Evolutionary conservation across 2,329 filamentous ascomycete species (phyloP).

Genomic region (Thielaviopsis ethacetica): DNA sequence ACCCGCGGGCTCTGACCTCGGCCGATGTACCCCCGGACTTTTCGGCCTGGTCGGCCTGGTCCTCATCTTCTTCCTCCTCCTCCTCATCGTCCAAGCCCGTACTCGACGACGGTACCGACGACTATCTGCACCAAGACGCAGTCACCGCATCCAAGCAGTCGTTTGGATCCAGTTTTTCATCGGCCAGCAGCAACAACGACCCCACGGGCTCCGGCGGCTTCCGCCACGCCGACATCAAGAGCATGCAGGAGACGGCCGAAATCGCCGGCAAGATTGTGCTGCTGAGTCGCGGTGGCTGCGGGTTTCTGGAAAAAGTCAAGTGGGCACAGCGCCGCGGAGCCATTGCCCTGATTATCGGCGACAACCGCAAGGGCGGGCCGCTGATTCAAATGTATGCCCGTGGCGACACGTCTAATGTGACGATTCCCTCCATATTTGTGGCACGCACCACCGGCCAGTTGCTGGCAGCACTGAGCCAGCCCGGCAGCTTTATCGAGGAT

Average conservation of each 20-base stretch:
- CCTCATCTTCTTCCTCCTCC: no score
- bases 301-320: conserved; percentile 91
- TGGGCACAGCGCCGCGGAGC: conserved; percentile 90
- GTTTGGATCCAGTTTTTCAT: no score
- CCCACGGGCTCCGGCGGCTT: conserved; percentile 24
- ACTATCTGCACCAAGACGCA: conserved; percentile 51
- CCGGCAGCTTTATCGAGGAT: conserved; percentile 45
- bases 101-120: conserved; percentile 64
- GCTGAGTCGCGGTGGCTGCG: conserved; percentile 82
- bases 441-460: conserved; percentile 89
- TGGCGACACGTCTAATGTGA: conserved; percentile 86
- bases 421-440: conserved; percentile 88
- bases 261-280: conserved; percentile 88
- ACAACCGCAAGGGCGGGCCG: conserved; percentile 75
- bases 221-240: conserved; percentile 78
- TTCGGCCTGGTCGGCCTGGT: conserved; percentile 4
- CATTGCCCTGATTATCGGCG: conserved; percentile 80
- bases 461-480: conserved; percentile 70
- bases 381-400: conserved; percentile 97
- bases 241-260: conserved; percentile 77
- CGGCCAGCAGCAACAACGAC: conserved; percentile 17
- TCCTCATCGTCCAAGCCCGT: conserved; percentile 4
- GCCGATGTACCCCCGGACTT: conserved; percentile 5
- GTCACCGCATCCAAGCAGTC: conserved; percentile 12
- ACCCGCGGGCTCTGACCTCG: conserved; percentile 15